Evolutionary conservation across 148 eudicot genomes (phyloP), one percentile per base, ranked within the genome.

Genomic region (Rhododendron kiyosumense): DNA sequence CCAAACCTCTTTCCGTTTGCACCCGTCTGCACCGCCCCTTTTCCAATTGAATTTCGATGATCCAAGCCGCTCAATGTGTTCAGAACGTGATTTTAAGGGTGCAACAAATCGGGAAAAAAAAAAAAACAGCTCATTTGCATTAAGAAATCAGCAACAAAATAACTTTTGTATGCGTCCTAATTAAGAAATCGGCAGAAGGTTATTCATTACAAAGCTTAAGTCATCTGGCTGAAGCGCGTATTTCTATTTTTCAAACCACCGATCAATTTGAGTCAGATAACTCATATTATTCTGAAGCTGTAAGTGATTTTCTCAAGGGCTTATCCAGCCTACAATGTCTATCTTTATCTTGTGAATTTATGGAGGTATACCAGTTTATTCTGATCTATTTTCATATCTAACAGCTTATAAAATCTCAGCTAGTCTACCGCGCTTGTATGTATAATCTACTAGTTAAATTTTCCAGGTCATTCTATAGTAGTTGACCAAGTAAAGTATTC

Each of bases 171-270:
- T n/a, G n/a, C n/a, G n/a, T n/a, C n/a, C n/a, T n/a, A n/a, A n/a
- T n/a, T n/a, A n/a, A n/a, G n/a, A n/a, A n/a, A n/a, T n/a, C n/a
- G n/a, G 67, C 67, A 22, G 67, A 3, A 61, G 9, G 26, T 22
- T 61, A 57, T 57, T 17, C 63, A 57, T 5, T 57, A 17, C 54
- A 57, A 57, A 20, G 22, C 63, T 20, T 20, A 0, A 0, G 63
- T 57, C 24, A 18, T 57, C 63, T 57, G 2, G 63, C 9, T 20
- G 24, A 67, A 86, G 84, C 76, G 69, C 88, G 22, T 80, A 81
- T 74, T 41, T 34, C 51, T n/a, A 82, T 10, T 74, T 38, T 52
- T 41, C 75, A 36, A 0, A 1, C 3, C 52, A 0, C 0, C 15
- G 28, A 14, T 0, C 8, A 4, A 36, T 17, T 46, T 63, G 12